Percentiles rank a stretch among this genome's conserved stretches.
Conservation (phyloP, 352 stramenopile species). For the Blastocystis sp. region DNA sequence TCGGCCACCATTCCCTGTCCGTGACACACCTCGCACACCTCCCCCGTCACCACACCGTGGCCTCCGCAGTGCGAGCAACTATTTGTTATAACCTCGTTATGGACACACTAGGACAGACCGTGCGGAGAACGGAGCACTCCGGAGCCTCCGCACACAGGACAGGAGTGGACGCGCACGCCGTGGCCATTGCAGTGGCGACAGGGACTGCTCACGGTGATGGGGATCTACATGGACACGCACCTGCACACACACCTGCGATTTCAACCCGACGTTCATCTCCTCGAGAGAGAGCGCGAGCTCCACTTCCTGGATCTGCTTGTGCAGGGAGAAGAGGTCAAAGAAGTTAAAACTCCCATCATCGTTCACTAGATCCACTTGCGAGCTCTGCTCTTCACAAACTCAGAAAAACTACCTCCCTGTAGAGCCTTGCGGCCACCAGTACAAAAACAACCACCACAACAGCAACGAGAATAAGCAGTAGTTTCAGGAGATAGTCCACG, state of each 20-base stretch:
- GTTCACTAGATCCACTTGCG: too few species aligned
- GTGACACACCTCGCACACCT: not conserved
- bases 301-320: not conserved
- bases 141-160: slow-evolving; percentile 4
- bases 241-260: not conserved
- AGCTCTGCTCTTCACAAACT: too few species aligned
- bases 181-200: slow-evolving; percentile 11
- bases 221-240: not conserved
- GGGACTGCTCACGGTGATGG: not conserved
- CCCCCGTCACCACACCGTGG: not conserved
- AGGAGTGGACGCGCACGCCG: not conserved
- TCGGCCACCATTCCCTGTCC: not conserved
- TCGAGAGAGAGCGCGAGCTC: not conserved
- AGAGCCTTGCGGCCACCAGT: too few species aligned
- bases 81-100: not conserved
- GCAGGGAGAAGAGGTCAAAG: slow-evolving; percentile 18
- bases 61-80: not conserved
- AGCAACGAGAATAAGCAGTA: too few species aligned
- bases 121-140: not conserved
- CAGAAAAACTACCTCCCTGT: too few species aligned
- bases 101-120: not conserved
- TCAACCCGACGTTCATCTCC: slow-evolving; percentile 5
- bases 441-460: too few species aligned
- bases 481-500: too few species aligned
- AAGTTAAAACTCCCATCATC: not conserved